phyloP scores from a whole-genome alignment of 2,329 filamentous ascomycete genomes.

The Chaetomiaceae sp. region DNA sequence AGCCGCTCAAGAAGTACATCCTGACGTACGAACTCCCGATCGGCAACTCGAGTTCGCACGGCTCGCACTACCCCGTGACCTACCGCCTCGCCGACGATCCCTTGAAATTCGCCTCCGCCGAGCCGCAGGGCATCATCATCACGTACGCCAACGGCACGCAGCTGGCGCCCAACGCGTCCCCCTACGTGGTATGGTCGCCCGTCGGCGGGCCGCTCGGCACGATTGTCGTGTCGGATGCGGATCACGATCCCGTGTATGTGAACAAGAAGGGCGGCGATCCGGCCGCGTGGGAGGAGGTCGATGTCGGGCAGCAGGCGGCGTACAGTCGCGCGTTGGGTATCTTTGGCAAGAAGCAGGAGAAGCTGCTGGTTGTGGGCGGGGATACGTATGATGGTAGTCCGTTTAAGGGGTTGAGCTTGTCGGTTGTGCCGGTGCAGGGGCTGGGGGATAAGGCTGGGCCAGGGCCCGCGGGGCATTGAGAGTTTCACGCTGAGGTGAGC shows the following conservation, averaged over 20 bases:
- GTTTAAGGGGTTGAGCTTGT: constrained; percentile 6
- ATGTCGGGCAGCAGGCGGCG: constrained; percentile 20
- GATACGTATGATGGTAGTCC: constrained; percentile 19
- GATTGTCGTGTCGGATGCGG: constrained; percentile 36
- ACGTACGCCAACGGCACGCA: constrained; percentile 16
- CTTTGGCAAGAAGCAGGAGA: constrained; percentile 20
- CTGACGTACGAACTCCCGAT: constrained; percentile 30
- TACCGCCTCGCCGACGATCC: constrained; percentile 38
- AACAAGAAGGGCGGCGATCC: constrained; percentile 36
- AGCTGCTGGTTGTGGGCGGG: constrained; percentile 32
- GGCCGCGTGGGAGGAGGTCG: constrained; percentile 33
- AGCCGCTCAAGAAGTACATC: constrained; percentile 22
- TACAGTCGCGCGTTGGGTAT: constrained; percentile 28
- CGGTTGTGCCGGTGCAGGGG: too few species aligned
- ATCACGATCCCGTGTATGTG: constrained; percentile 34
- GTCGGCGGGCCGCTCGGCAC: constrained; percentile 38
- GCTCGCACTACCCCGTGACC: constrained; percentile 37
- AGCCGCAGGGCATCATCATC: constrained; percentile 30
- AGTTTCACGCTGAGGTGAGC: too few species aligned
- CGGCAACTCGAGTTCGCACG: constrained; percentile 26
- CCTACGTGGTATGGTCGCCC: constrained; percentile 39
- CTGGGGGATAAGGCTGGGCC: too few species aligned
- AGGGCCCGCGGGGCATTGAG: too few species aligned
- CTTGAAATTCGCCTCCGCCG: constrained; percentile 31
- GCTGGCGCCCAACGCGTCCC: constrained; percentile 33